Conservation (phyloP, 148 eudicot genomes). For the Chenopodium quinoa region DNA sequence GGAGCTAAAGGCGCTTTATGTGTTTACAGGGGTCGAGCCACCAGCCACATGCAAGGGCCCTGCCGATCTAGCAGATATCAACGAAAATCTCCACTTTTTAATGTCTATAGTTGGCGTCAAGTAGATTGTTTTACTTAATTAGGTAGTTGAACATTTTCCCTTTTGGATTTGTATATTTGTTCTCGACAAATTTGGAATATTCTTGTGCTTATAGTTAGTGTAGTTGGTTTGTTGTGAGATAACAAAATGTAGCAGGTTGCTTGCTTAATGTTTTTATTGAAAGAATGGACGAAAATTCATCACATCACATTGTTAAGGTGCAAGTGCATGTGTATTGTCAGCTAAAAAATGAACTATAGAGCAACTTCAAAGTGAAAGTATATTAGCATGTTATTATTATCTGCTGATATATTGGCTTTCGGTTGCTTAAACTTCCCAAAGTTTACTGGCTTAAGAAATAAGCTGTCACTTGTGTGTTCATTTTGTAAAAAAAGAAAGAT, state of each 20-base stretch:
- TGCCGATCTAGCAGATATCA: conserved; percentile 36
- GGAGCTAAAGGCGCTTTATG: conserved; percentile 69
- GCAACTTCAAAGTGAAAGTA: not conserved
- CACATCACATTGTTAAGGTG: not conserved
- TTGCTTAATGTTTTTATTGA: not conserved
- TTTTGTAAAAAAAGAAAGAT: not conserved
- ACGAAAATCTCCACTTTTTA: conserved; percentile 54
- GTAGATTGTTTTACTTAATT: conserved; percentile 26
- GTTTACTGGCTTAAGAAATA: not conserved
- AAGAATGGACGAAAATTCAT: not conserved
- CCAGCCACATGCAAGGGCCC: conserved; percentile 38
- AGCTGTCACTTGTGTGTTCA: not conserved
- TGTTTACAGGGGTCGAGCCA: conserved; percentile 81
- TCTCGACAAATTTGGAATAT: not conserved
- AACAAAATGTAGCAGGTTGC: not conserved
- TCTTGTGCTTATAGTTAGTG: not conserved
- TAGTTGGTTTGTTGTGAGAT: not conserved
- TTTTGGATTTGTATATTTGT: not conserved
- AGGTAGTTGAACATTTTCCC: conserved; percentile 9
- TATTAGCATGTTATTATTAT: not conserved
- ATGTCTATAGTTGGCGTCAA: conserved; percentile 76
- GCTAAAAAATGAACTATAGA: not conserved
- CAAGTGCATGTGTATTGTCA: not conserved
- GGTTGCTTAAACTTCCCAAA: not conserved
- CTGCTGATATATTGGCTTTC: not conserved